Conservation (phyloP, 345 rosid species). For the Garcia nutans region DNA sequence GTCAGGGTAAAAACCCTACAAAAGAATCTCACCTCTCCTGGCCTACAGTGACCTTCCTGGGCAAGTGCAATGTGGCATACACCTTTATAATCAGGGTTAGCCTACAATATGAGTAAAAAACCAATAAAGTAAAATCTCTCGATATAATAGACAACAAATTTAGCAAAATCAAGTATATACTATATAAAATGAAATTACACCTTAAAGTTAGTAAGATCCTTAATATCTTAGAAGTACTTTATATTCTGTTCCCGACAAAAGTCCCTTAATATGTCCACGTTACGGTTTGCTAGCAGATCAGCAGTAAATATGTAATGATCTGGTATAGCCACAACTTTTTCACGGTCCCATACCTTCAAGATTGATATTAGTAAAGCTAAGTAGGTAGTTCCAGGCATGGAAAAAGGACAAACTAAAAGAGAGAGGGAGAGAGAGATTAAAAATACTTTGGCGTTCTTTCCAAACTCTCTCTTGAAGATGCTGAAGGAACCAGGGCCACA, state of each 20-base stretch:
- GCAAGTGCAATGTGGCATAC: constrained; percentile 98
- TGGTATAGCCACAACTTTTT: constrained; percentile 89
- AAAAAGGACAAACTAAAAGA: neutral
- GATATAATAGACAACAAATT: neutral
- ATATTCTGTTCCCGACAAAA: constrained; percentile 84
- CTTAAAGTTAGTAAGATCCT: constrained; percentile 79
- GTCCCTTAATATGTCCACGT: constrained; percentile 91
- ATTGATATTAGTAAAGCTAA: constrained; percentile 12
- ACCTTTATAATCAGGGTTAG: constrained; percentile 95
- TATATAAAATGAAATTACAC: constrained; percentile 31
- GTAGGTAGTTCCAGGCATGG: constrained; percentile 67
- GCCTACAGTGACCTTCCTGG: constrained; percentile 99
- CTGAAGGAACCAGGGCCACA: constrained; percentile 90
- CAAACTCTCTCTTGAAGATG: constrained; percentile 86
- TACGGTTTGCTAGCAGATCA: constrained; percentile 91
- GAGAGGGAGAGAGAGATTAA: neutral
- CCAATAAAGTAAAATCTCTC: neutral
- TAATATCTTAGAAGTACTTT: constrained; percentile 94
- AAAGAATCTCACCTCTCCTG: constrained; percentile 74
- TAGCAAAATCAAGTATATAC: neutral
- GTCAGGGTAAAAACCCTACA: neutral
- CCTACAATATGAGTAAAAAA: constrained; percentile 44
- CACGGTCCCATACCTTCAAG: constrained; percentile 64
- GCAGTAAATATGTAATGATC: constrained; percentile 93
- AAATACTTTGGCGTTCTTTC: constrained; percentile 58